A percentile compares a stretch with the other conserved stretches of the same genome.
These are phyloP conservation scores for Paramecium pentaurelia DNA, from an alignment of 73 alveolate genomes.

Conservation along the genomic window DNA sequence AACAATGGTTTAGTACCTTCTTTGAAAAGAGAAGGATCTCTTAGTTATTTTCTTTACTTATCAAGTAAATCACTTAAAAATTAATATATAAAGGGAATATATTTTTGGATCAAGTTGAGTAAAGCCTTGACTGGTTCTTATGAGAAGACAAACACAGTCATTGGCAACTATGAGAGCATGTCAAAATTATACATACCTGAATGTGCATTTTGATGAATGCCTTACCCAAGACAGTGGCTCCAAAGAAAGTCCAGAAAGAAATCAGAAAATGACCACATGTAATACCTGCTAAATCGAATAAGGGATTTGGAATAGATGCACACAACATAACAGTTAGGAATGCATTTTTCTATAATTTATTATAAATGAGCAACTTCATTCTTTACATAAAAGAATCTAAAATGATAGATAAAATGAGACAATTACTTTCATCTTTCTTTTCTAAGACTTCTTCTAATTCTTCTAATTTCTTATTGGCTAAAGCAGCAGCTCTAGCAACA, in stretches of 20 bases:
- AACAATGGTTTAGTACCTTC: slow-evolving; percentile 63
- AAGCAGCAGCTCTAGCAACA: slow-evolving; percentile 82
- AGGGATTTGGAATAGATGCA: slow-evolving; percentile 91
- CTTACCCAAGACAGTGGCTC: slow-evolving; percentile 87
- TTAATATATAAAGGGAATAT: slow-evolving; percentile 60
- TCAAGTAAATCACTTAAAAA: slow-evolving; percentile 62
- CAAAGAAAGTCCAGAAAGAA: slow-evolving; percentile 81
- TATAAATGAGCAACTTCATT: slow-evolving; percentile 61
- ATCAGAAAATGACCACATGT: slow-evolving; percentile 85
- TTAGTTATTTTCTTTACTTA: slow-evolving; percentile 67
- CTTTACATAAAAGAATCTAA: slow-evolving; percentile 54
- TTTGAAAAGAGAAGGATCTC: slow-evolving; percentile 58
- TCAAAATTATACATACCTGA: slow-evolving; percentile 3
- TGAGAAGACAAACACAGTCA: slow-evolving; percentile 73
- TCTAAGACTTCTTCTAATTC: slow-evolving; percentile 71
- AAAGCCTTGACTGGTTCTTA: slow-evolving; percentile 67
- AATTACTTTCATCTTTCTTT: slow-evolving; percentile 17
- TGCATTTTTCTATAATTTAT: slow-evolving; percentile 75
- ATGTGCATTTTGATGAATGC: slow-evolving; percentile 80
- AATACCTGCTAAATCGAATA: slow-evolving; percentile 91
- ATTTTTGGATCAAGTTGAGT: slow-evolving; percentile 42
- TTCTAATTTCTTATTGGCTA: slow-evolving; percentile 72
- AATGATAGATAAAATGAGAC: background rate
- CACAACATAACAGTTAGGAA: slow-evolving; percentile 75
- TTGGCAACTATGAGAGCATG: background rate